These are phyloP conservation scores for Pyronema omphalodes DNA, from an alignment of 495 filamentous ascomycete genomes.

Conservation along the genomic window DNA sequence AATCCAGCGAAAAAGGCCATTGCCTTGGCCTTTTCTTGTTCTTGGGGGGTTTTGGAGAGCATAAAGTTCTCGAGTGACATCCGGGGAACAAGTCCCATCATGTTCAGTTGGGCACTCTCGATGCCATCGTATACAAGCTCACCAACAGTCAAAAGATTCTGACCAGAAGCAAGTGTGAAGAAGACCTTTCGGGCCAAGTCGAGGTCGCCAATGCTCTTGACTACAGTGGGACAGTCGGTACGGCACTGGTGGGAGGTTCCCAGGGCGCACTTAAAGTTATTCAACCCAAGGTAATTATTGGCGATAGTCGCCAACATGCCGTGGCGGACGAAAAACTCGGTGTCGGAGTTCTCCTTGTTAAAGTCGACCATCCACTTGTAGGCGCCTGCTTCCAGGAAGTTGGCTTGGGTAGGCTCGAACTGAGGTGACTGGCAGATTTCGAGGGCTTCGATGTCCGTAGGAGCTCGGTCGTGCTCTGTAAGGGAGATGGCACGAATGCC, in stretches of 20 bases:
- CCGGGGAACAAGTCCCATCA: conserved; percentile 11
- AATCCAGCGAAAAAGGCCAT: conserved; percentile 11
- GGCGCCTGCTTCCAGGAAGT: conserved; percentile 13
- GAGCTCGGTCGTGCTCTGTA: background rate
- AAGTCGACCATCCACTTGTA: conserved; percentile 15
- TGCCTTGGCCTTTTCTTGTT: conserved; percentile 3
- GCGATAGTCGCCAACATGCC: conserved; percentile 18
- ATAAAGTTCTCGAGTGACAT: conserved; percentile 17
- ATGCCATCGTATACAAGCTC: conserved; percentile 16
- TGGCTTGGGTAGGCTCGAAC: conserved; percentile 15
- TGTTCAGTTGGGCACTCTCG: conserved; percentile 10
- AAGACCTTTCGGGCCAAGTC: conserved; percentile 14
- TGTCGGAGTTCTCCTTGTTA: conserved; percentile 8
- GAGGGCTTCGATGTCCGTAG: conserved; percentile 11
- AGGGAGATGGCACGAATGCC: too few species aligned
- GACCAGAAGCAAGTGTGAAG: conserved; percentile 11
- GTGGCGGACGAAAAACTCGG: conserved; percentile 13
- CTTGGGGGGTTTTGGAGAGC: conserved; percentile 6
- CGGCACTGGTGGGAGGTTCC: conserved; percentile 11
- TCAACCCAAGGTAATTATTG: conserved; percentile 20
- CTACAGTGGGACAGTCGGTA: conserved; percentile 14
- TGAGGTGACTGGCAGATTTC: conserved; percentile 21
- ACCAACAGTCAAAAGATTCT: conserved; percentile 11
- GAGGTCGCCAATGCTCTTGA: conserved; percentile 13
- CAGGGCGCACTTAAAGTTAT: conserved; percentile 18